Evolutionary conservation across 1,284 basidiomycete genomes (phyloP), one percentile per base, ranked within the genome.

Genomic region (Xerocomus minutiporus): DNA sequence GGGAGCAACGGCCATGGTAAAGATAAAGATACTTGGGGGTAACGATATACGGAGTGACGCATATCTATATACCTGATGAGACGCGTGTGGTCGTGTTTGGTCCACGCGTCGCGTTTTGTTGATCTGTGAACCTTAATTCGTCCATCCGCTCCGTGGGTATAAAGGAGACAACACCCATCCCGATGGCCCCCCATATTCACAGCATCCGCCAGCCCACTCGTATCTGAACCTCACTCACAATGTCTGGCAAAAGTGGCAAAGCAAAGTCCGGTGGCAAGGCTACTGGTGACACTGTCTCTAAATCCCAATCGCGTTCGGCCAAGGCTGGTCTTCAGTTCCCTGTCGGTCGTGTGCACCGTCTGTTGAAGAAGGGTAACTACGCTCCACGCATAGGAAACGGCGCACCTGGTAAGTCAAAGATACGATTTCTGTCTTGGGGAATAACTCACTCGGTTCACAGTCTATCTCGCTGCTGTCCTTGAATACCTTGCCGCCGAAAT

Each of bases 281-380:
- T 41, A 79, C 76, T 31, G 72, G 71, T 52, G 78, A 80, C 17
- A 63, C 72, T 46, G 78, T 71, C 5, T 11, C 59, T 45, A 67
- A 84, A 63, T 73, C 82, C 8, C 74, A 82, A 65, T 91, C 91
- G 47, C 86, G 91, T 60, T 93, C 91, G 25, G 80, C 87, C 62
- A 91, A 90, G 75, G 89, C 89, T 61, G 86, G 90, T 59, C 83
- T 93, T 57, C 90, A 91, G 65, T 83, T 88, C 77, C 87, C 86
- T 50, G 86, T 88, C 66, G 85, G 86, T 74, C 85, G 86, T 81
- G 85, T 88, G 66, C 86, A 89, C 71, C 82, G 86, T 76, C 78
- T 86, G 54, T 71, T 89, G 59, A 85, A 86, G 77, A 80, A 79
- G 71, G 84, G 85, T 54, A 87, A 88, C 78, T 85, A 87, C 64